Percentiles rank a stretch among this genome's conserved stretches.
These are phyloP conservation scores for Debaryomycetaceae sp. DNA, from an alignment of 1,139 yeast genomes.

Conservation along the genomic window DNA sequence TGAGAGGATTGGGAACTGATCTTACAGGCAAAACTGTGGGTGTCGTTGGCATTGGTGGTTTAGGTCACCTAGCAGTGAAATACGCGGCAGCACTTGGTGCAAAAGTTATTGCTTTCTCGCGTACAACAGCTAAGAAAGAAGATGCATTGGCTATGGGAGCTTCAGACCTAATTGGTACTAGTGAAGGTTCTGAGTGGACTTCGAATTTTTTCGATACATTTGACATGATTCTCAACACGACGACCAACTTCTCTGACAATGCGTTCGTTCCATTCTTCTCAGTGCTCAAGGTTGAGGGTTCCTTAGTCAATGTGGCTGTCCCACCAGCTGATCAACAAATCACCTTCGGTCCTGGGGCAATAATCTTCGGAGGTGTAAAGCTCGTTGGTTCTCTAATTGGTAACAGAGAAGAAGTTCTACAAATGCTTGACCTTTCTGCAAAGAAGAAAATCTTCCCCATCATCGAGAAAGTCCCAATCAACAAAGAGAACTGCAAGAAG, in stretches of 20 bases:
- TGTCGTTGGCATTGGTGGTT: conserved; percentile 41
- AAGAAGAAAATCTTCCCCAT: conserved; percentile 50
- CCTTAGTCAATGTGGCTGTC: conserved; percentile 45
- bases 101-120: conserved; percentile 34
- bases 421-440: conserved; percentile 50
- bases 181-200: conserved; percentile 27
- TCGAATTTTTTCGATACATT: conserved; percentile 26
- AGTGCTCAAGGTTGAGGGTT: conserved; percentile 39
- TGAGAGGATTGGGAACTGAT: conserved; percentile 24
- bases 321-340: conserved; percentile 25
- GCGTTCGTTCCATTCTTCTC: conserved; percentile 37
- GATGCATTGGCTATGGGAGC: conserved; percentile 35
- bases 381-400: conserved; percentile 42
- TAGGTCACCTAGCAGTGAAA: conserved; percentile 39
- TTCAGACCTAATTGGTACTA: conserved; percentile 32
- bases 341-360: conserved; percentile 40
- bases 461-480: conserved; percentile 53
- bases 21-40: conserved; percentile 34
- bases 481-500: conserved; percentile 45
- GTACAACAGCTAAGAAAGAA: conserved; percentile 29
- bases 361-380: conserved; percentile 39
- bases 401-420: conserved; percentile 49
- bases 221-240: conserved; percentile 47
- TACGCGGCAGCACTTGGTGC: conserved; percentile 40
- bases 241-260: conserved; percentile 41